phyloP scores from a whole-genome alignment of 805 yeast genomes.

The Saccharomyces jurei region DNA sequence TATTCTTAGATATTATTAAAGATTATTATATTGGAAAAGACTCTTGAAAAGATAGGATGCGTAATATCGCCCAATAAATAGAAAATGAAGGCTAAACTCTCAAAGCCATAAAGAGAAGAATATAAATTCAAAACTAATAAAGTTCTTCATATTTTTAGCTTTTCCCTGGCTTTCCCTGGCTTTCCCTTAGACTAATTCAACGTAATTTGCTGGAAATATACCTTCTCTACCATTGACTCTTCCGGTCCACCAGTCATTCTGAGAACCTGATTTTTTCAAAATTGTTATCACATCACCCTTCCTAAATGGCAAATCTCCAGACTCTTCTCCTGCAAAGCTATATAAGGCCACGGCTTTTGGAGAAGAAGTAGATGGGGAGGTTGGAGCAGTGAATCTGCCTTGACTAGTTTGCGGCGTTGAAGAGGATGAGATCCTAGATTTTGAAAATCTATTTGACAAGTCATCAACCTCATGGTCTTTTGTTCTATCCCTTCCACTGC shows the following conservation, averaged over 20 bases:
- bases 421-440: constrained; percentile 33
- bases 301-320: constrained; percentile 83
- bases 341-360: constrained; percentile 86
- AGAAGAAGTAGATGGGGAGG: constrained; percentile 26
- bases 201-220: constrained; percentile 97
- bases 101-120: not conserved
- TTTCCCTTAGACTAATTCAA: constrained; percentile 46
- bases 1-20: not conserved
- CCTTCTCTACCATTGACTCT: constrained; percentile 78
- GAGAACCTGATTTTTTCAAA: constrained; percentile 74
- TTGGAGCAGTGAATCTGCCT: constrained; percentile 13
- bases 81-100: too few relatives aligned
- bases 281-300: constrained; percentile 92
- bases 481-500: constrained; percentile 16
- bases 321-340: constrained; percentile 85
- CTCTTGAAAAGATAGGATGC: not conserved
- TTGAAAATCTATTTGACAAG: constrained; percentile 32
- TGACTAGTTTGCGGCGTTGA: constrained; percentile 15
- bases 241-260: constrained; percentile 99
- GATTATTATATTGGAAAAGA: not conserved
- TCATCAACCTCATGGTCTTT: constrained; percentile 31
- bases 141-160: not conserved
- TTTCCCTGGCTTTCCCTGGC: too few relatives aligned
- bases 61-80: not conserved
- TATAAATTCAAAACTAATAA: not conserved